A percentile compares a stretch with the other conserved stretches of the same genome.
These are phyloP conservation scores for Fonsecaea nubica DNA, from an alignment of 2,329 filamentous ascomycete genomes.

Conservation along the genomic window DNA sequence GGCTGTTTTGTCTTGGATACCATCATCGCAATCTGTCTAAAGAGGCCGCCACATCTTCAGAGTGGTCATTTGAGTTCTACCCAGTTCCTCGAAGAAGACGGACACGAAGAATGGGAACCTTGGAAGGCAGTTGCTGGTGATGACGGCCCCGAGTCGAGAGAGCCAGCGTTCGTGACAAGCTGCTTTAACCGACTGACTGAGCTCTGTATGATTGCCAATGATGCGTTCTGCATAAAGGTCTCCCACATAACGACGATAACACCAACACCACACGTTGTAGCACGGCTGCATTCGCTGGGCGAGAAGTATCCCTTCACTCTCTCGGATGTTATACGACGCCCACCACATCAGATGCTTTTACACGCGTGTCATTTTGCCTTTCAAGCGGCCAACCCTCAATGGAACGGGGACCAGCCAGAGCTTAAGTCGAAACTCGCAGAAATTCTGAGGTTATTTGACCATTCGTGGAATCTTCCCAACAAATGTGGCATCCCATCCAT, in stretches of 20 bases:
- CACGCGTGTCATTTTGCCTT: conserved; percentile 26
- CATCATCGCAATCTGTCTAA: conserved; percentile 57
- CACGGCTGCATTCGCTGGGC: conserved; percentile 14
- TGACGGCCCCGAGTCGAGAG: conserved; percentile 46
- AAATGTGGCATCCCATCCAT: conserved; percentile 30
- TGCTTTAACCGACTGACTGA: conserved; percentile 60
- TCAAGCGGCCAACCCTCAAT: conserved; percentile 3
- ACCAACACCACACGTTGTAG: background rate
- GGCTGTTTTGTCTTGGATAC: conserved; percentile 63
- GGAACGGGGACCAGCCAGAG: background rate
- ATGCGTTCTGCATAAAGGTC: background rate
- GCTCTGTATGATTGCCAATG: conserved; percentile 40
- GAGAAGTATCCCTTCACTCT: conserved; percentile 26
- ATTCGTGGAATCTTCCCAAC: conserved; percentile 24
- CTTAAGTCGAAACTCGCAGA: conserved; percentile 17
- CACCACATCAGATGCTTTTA: conserved; percentile 34
- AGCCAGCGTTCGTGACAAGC: conserved; percentile 56
- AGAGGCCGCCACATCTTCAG: conserved; percentile 54
- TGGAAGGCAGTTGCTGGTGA: conserved; percentile 60
- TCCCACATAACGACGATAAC: background rate
- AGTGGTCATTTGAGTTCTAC: conserved; percentile 45
- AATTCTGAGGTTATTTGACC: conserved; percentile 22
- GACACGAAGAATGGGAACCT: conserved; percentile 75
- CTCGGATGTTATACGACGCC: conserved; percentile 19
- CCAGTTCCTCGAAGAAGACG: conserved; percentile 66